phyloP scores from a whole-genome alignment of 139 green algal species.

The Parachlorella kessleri region DNA sequence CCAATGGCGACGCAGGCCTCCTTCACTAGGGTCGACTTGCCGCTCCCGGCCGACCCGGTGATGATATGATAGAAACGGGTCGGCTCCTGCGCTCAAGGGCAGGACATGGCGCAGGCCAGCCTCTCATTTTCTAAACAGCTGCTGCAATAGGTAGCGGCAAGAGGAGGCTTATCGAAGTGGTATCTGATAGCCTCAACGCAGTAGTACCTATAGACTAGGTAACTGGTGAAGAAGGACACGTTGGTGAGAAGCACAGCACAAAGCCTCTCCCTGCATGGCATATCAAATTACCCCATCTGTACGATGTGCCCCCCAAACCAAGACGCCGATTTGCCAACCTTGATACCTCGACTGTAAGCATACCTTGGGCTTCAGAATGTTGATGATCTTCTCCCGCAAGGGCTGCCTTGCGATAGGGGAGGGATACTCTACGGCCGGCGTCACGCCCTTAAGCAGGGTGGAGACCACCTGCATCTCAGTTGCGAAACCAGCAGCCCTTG shows the following conservation, averaged over 20 bases:
- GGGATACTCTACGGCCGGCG: background rate
- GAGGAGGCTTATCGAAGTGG: background rate
- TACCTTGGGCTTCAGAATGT: background rate
- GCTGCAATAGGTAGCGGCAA: too few species aligned
- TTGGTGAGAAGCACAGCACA: background rate
- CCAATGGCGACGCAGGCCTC: background rate
- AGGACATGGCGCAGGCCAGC: too few species aligned
- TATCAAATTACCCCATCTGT: too few species aligned
- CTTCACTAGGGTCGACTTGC: conserved; percentile 29
- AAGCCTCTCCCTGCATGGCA: background rate
- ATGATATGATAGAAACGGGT: conserved; percentile 28
- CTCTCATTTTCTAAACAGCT: too few species aligned
- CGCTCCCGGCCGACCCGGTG: conserved; percentile 16
- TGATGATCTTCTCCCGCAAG: background rate
- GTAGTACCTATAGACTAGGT: background rate
- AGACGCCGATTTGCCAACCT: too few species aligned
- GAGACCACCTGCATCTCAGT: background rate
- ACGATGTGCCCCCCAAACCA: too few species aligned
- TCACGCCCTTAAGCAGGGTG: background rate
- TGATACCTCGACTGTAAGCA: background rate
- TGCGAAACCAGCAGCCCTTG: too few species aligned
- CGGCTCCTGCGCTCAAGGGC: conserved; percentile 16
- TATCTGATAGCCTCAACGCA: background rate
- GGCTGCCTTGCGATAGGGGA: background rate
- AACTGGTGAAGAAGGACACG: background rate